phyloP scores from a whole-genome alignment of 2,329 filamentous ascomycete species.

The Trichoderma lentiforme region DNA sequence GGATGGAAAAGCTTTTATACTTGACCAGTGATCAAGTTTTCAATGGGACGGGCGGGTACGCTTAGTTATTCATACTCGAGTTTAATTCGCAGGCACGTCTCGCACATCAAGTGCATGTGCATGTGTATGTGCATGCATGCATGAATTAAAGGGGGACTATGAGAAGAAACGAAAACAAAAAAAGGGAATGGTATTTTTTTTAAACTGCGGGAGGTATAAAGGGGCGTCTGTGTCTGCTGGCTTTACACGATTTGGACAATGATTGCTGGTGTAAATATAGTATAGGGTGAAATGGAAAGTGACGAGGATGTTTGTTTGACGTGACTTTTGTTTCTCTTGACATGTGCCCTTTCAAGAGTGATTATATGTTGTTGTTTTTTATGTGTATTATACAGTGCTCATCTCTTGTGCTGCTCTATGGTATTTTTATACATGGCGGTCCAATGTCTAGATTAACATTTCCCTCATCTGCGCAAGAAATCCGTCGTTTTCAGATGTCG shows the following conservation, averaged over 20 bases:
- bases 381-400: conserved; percentile 10
- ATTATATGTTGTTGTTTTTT: background rate
- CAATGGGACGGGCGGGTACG: background rate
- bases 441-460: background rate
- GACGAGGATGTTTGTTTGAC: background rate
- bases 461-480: background rate
- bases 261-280: conserved; percentile 19
- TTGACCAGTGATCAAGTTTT: background rate
- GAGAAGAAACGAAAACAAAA: background rate
- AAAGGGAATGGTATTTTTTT: background rate
- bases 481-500: background rate
- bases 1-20: background rate
- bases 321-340: background rate
- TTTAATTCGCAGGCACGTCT: background rate
- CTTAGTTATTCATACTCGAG: background rate
- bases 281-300: conserved; percentile 7
- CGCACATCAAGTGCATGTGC: background rate
- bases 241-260: conserved; percentile 18
- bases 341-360: background rate
- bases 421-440: conserved; percentile 9
- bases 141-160: background rate
- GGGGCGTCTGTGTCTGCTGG: conserved; percentile 19
- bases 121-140: background rate
- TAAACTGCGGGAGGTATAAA: conserved; percentile 16
- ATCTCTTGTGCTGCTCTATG: background rate